phyloP scores from a whole-genome alignment of 768 basidiomycete species.

The Porpolomopsis calyptriformis region DNA sequence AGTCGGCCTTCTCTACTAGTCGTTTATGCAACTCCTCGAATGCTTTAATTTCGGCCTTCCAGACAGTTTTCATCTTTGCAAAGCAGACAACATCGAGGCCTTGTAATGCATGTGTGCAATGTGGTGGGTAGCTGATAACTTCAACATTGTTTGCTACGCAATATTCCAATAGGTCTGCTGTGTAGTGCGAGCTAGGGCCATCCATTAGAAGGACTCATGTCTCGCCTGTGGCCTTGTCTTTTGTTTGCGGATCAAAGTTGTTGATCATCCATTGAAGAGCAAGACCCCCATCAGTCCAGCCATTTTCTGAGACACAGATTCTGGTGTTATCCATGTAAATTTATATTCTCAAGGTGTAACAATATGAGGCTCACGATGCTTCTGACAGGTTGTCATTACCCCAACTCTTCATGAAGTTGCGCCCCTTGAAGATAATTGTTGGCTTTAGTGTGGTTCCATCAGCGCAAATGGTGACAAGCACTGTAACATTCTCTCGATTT shows the following conservation, averaged over 20 bases:
- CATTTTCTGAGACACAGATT: conserved; percentile 16
- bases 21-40: conserved; percentile 15
- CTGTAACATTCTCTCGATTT: conserved; percentile 26
- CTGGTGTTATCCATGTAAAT: conserved; percentile 7
- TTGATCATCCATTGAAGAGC: conserved; percentile 14
- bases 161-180: conserved; percentile 24
- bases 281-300: conserved; percentile 20
- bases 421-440: conserved; percentile 30
- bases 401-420: conserved; percentile 23
- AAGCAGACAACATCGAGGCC: conserved; percentile 37
- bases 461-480: conserved; percentile 29
- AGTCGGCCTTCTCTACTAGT: conserved; percentile 18
- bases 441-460: conserved; percentile 25
- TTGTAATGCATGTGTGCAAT: conserved; percentile 32
- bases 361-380: background rate
- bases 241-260: conserved; percentile 21
- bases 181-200: conserved; percentile 34
- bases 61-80: conserved; percentile 25
- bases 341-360: background rate
- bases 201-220: conserved; percentile 27
- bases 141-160: conserved; percentile 25
- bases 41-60: conserved; percentile 14
- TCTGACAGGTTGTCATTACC: conserved; percentile 20
- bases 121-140: conserved; percentile 29
- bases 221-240: conserved; percentile 13